These are phyloP conservation scores for Tanacetum coccineum DNA, from an alignment of 129 eudicot species.

Conservation along the genomic window DNA sequence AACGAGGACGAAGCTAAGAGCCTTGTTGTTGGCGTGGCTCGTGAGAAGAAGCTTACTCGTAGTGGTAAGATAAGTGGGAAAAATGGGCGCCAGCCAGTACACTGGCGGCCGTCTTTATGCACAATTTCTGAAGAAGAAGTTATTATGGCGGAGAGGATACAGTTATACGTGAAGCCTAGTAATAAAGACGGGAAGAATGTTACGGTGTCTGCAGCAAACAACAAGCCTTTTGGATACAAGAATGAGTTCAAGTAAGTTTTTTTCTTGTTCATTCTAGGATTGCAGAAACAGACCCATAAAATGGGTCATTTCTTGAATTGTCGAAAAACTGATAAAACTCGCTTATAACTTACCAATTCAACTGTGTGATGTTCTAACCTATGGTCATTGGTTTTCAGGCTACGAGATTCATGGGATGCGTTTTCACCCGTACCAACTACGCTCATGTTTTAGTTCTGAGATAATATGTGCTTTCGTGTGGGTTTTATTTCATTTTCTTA, in stretches of 20 bases:
- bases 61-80: constrained; percentile 4
- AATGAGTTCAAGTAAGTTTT: constrained; percentile 22
- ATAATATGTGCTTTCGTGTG: not conserved
- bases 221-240: constrained; percentile 8
- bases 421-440: constrained; percentile 14
- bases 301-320: not conserved
- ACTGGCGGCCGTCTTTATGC: constrained; percentile 42
- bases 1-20: constrained; percentile 3
- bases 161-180: constrained; percentile 22
- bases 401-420: constrained; percentile 25
- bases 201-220: not conserved
- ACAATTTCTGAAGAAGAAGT: constrained; percentile 39
- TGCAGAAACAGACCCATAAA: not conserved
- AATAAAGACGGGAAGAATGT: constrained; percentile 11
- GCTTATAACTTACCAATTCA: too few species aligned
- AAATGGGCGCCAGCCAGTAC: constrained; percentile 19
- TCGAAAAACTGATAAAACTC: too few species aligned
- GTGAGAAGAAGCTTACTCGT: constrained; percentile 14
- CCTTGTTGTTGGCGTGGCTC: constrained; percentile 14
- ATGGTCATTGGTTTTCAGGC: constrained; percentile 28
- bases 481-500: not conserved
- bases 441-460: constrained; percentile 22
- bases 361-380: too few species aligned
- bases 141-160: constrained; percentile 25
- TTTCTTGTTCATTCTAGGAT: too few species aligned